Evolutionary conservation across 306 rosid species (phyloP).

Genomic region (Amphicarpaea edgeworthii): DNA sequence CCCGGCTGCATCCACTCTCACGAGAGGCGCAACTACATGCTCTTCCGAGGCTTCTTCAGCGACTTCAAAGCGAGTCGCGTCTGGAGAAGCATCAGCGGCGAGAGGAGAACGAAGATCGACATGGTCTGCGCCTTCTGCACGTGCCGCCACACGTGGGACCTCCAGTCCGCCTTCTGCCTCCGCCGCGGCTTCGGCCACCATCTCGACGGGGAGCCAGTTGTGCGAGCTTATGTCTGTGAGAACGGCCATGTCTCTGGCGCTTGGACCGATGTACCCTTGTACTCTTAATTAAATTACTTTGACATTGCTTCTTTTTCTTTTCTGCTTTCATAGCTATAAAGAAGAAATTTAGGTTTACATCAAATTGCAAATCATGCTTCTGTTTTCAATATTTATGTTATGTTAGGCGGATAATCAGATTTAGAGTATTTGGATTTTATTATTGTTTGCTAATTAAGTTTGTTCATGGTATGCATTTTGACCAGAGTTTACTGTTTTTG

Average conservation of each 20-base stretch:
- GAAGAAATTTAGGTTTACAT: neutral
- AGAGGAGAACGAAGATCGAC: slow-evolving; percentile 60
- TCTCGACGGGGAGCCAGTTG: slow-evolving; percentile 88
- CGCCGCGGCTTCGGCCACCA: slow-evolving; percentile 77
- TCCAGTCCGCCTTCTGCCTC: slow-evolving; percentile 80
- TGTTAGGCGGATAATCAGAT: neutral
- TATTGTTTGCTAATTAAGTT: neutral
- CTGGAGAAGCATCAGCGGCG: slow-evolving; percentile 74
- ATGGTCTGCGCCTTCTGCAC: slow-evolving; percentile 72
- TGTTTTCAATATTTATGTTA: neutral
- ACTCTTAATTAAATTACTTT: slow-evolving; percentile 43
- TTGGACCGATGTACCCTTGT: slow-evolving; percentile 85
- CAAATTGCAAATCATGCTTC: slow-evolving; percentile 19
- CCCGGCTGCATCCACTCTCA: slow-evolving; percentile 83
- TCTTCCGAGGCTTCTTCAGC: slow-evolving; percentile 78
- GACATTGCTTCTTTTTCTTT: neutral
- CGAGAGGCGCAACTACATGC: slow-evolving; percentile 76
- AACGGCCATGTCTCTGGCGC: slow-evolving; percentile 95
- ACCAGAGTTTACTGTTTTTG: neutral
- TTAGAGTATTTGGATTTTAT: neutral
- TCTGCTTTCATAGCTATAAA: neutral
- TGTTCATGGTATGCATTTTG: neutral
- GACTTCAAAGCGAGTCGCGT: slow-evolving; percentile 68
- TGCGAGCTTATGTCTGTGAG: slow-evolving; percentile 87
- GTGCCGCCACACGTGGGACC: slow-evolving; percentile 72